Evolutionary conservation across 495 filamentous ascomycete species (phyloP), one percentile per base, ranked within the genome.

Genomic region (Aspergillus bridgeri): DNA sequence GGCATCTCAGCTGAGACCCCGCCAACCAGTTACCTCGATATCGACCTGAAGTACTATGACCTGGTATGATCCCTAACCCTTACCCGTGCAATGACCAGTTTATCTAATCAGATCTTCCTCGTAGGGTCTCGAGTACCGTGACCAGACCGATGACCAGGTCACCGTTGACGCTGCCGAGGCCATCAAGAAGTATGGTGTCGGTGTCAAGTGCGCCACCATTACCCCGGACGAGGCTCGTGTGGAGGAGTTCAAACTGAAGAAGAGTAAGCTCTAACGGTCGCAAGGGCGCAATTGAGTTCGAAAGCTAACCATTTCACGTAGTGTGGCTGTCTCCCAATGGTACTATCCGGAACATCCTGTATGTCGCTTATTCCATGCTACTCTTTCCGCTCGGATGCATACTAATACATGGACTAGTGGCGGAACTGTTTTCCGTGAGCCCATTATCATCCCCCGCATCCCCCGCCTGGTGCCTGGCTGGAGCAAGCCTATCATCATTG

Each of bases 1-100:
- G 56, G 47, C 60, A 42, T 47, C 24, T 9, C 48, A 8, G 45
- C 66, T 69, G 52, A 71, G 50, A 56, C 18, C 25, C 27, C 50
- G 23, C 33, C 7, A 42, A 50, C 53, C 58, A 86, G 82, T 45
- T 98, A 92, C 79, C 89, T 98, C 43, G 90, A 95, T 67, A 83
- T 98, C 73, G 93, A 98, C 73, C 86, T 98, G 59, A 98, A 98
- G 82, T 98, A 98, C 85, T 98, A 97, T 79, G 94, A 98, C 70
- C 77, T 98, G 62, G 81, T 83, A 78, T 47, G 75, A 38, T 19
- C 51, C n/a, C 25, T 18, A 13, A 49, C 9, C 18, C 9, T 23
- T 8, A 13, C 49, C 42, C 38, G 9, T 15, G 5, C 19, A 29
- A 5, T 18, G 9, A 8, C 49, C 22, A 18, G 23, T 51, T 20